Percentiles rank a stretch among this genome's conserved stretches.
phyloP scores from a whole-genome alignment of 129 eudicot species.

The Mikania micrantha region DNA sequence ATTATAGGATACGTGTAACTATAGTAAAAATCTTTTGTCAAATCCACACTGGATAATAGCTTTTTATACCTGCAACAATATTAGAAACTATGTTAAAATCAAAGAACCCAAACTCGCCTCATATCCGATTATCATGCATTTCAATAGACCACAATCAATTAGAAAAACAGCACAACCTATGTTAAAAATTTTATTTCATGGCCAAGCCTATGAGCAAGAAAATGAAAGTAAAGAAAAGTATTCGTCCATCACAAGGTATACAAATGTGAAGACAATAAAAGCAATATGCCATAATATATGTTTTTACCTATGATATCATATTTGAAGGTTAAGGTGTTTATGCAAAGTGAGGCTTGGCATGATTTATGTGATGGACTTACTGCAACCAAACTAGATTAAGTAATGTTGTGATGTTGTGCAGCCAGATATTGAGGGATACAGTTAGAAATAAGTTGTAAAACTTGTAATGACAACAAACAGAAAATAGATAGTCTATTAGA shows the following conservation, averaged over 20 bases:
- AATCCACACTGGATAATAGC: slow-evolving; percentile 82
- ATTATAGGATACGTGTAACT: slow-evolving; percentile 93
- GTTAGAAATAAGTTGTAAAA: background rate
- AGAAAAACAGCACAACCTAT: background rate
- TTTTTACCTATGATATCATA: background rate
- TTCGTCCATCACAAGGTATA: background rate
- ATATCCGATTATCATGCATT: slow-evolving; percentile 3
- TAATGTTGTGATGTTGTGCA: background rate
- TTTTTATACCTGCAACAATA: slow-evolving; percentile 82
- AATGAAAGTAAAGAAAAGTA: background rate
- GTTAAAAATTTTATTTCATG: background rate
- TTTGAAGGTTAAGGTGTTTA: background rate
- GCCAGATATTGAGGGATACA: background rate
- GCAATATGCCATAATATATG: background rate
- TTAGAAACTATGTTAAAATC: slow-evolving; percentile 7
- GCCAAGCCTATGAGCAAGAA: background rate
- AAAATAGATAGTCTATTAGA: background rate
- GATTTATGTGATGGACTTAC: background rate
- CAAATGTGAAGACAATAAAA: background rate
- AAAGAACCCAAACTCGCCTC: slow-evolving; percentile 4
- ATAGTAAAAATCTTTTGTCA: slow-evolving; percentile 90
- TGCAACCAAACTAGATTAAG: slow-evolving; percentile 2
- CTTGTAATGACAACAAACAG: background rate
- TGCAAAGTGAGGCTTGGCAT: background rate
- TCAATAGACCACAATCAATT: background rate